Evolutionary conservation across 345 rosid species (phyloP), one percentile per base, ranked within the genome.

Genomic region (Pugionium cornutum): DNA sequence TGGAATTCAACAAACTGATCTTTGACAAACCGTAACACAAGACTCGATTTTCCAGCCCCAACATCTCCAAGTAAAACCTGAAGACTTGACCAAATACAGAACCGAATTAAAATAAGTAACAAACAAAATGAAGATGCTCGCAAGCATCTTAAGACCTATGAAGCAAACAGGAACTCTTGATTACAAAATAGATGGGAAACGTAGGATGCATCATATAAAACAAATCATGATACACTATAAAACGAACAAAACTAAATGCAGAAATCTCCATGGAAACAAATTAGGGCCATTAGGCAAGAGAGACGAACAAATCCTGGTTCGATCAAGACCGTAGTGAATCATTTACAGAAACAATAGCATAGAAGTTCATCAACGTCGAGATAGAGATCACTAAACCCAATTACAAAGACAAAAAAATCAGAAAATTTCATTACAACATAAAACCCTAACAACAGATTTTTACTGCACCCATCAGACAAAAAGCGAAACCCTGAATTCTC

Each of bases 61-160:
- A 89, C 96, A 81, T 92, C 96, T 63, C 96, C 98, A 56, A 92
- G 89, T 54, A 92, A 82, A 69, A 94, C 97, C 99, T 90, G 82
- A 63, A 67, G 62, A 53, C 66, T 56, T 78, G 66, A 69, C 62
- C 47, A 57, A 67, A 29, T 29, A 32, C 49, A 64, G 26, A 60
- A 67, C 40, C 44, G 60, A 40, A 50, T 7, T 32, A 56, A 73
- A 67, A 10, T 9, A 26, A 56, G 31, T 9, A 33, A 2, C 4
- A 11, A 6, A 5, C 18, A 18, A 18, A 2, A 73, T 28, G 4
- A 27, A 6, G 33, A 9, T 45, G 32, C 36, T 26, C 8, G 4
- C 39, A 68, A 59, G 9, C 32, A 41, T 9, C 6, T 31, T 27
- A 25, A 59, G 25, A 42, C 40, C 26, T 46, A 10, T 7, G 29